A percentile compares a stretch with the other conserved stretches of the same genome.
Evolutionary conservation across 495 filamentous ascomycete species (phyloP).

Genomic region (Penicillium pulvis): DNA sequence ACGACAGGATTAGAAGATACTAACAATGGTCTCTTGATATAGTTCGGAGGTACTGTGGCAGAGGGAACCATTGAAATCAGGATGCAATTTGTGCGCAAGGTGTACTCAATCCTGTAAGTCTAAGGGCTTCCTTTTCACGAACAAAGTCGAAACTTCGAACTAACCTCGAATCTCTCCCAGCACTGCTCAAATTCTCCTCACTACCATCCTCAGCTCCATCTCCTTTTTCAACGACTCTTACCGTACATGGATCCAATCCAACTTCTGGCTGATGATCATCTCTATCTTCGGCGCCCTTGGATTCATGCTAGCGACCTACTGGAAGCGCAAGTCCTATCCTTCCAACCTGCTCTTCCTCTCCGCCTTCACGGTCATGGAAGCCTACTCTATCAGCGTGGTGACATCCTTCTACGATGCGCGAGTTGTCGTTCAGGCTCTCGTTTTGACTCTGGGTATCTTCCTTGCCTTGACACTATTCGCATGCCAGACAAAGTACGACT

Average conservation of each 20-base stretch:
- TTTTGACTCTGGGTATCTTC: conserved; percentile 92
- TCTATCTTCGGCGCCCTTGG: conserved; percentile 78
- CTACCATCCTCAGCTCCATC: conserved; percentile 75
- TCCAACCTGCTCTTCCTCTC: conserved; percentile 91
- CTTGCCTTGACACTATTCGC: conserved; percentile 90
- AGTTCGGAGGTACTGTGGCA: conserved; percentile 88
- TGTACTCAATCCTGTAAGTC: conserved; percentile 77
- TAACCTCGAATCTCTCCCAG: conserved; percentile 37
- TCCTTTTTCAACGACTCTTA: conserved; percentile 81
- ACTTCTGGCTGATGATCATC: conserved; percentile 82
- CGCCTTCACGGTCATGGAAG: conserved; percentile 89
- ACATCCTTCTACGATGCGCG: conserved; percentile 79
- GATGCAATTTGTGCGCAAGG: conserved; percentile 97
- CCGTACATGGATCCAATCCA: conserved; percentile 82
- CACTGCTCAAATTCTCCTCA: conserved; percentile 85
- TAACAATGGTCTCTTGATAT: not conserved
- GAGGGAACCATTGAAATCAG: conserved; percentile 94
- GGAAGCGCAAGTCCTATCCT: conserved; percentile 97
- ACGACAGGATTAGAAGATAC: not conserved
- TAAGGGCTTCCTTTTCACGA: not conserved
- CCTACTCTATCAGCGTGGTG: conserved; percentile 89
- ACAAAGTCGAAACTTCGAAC: not conserved
- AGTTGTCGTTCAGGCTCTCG: conserved; percentile 86
- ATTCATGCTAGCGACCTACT: conserved; percentile 88
- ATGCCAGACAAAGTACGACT: conserved; percentile 98